These are phyloP conservation scores for Cladophialophora psammophila DNA, from an alignment of 2,329 filamentous ascomycete species.

Conservation along the genomic window DNA sequence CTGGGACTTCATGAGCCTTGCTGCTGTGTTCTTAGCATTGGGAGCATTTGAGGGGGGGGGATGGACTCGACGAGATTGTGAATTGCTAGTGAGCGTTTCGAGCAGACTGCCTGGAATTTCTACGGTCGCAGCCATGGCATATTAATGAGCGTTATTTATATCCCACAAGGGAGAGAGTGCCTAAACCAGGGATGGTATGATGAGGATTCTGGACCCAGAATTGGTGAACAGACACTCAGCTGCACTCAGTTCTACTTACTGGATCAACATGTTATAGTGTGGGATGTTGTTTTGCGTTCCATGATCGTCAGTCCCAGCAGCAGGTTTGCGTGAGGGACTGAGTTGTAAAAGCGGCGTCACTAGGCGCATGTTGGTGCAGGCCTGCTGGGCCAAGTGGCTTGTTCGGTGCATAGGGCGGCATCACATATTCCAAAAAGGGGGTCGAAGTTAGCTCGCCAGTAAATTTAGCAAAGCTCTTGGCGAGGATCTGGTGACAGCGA, in stretches of 20 bases:
- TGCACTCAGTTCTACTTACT: no score
- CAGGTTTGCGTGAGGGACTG: no score
- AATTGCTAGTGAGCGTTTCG: not conserved
- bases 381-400: no score
- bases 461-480: not conserved
- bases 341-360: no score
- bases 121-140: not conserved
- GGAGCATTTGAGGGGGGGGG: not conserved
- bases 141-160: not conserved
- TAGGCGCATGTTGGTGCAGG: no score
- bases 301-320: no score
- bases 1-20: not conserved
- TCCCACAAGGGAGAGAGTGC: not conserved
- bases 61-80: not conserved
- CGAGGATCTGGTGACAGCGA: not conserved
- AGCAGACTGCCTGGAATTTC: not conserved
- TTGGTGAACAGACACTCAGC: not conserved
- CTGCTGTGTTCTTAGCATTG: not conserved
- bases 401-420: not conserved
- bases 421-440: not conserved
- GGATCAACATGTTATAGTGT: no score
- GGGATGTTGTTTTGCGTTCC: no score
- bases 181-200: not conserved
- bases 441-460: not conserved
- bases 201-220: not conserved